Evolutionary conservation across 208 protist species (phyloP), one percentile per base, ranked within the genome.

Genomic region (Blastocrithidia nonstop): DNA sequence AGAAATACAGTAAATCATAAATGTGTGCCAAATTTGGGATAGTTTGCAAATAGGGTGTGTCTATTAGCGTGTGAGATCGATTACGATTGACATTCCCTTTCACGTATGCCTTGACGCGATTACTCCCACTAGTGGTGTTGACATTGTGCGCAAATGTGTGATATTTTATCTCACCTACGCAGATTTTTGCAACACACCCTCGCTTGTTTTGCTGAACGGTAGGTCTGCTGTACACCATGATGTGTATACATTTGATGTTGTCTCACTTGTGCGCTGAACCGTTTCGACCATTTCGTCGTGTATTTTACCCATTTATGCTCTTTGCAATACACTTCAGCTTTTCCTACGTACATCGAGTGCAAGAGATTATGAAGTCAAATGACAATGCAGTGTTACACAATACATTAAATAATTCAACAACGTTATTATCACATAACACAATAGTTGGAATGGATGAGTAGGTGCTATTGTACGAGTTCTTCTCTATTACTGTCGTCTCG

Each of bases 221-320:
- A 16, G 84, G 84, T 2, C 52, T 89, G 43, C 61, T 89, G 15
- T 83, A 66, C 57, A 81, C 72, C 25, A 88, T 88, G 51, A 54
- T 85, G 21, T 45, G 58, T n/a, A 64, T 89, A 21, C 73, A 84
- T 39, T 39, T 93, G 15, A 93, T 93, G 84, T 39, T 93, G 24
- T 54, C 73, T 7, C 79, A 89, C 61, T 54, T 89, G 6, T 83
- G 61, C 58, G 24, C 27, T 25, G 28, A 38, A 1, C 45, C 57
- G 33, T 85, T 78, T 54, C 47, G 54, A 26, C 51, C 73, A 1
- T 64, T 87, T 38, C 71, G 62, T 20, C 61, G 74, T n/a, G 86
- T 78, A 4, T 62, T 91, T 24, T 35, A 57, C n/a, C 73, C 73
- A 5, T 72, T 88, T 38, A 28, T 86, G 6, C 47, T 78, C 40